Conservation (phyloP, 352 stramenopile genomes). For the Phytophthora pisi region DNA sequence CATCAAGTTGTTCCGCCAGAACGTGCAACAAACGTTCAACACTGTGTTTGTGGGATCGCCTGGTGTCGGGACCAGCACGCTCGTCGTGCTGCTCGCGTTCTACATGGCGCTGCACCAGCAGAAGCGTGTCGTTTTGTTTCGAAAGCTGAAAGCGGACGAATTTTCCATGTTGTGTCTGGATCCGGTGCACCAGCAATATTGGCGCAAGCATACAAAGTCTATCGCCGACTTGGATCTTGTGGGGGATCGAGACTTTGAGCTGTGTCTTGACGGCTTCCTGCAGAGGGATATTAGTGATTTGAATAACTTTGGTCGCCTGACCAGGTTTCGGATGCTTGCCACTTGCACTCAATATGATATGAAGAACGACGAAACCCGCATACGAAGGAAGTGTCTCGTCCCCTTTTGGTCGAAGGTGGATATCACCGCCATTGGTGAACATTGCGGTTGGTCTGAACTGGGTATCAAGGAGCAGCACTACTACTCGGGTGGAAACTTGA, state of each 20-base stretch:
- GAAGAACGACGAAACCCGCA: background rate
- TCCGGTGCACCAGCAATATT: constrained; percentile 26
- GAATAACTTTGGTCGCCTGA: background rate
- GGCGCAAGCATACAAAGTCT: constrained; percentile 22
- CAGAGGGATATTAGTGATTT: background rate
- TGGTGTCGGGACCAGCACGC: constrained; percentile 39
- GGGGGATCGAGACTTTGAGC: constrained; percentile 10
- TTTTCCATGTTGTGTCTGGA: constrained; percentile 38
- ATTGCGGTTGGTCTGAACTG: background rate
- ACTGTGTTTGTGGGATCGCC: constrained; percentile 35
- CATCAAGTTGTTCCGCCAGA: constrained; percentile 30
- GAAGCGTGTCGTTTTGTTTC: constrained; percentile 41
- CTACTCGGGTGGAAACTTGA: constrained; percentile 22
- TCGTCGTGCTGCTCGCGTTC: constrained; percentile 40
- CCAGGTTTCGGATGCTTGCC: background rate
- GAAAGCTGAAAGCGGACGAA: constrained; percentile 28
- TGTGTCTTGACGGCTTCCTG: constrained; percentile 7
- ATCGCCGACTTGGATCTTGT: constrained; percentile 25
- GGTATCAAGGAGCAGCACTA: background rate
- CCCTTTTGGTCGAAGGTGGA: background rate
- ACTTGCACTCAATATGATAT: background rate
- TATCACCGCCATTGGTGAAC: background rate
- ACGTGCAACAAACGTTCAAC: constrained; percentile 17
- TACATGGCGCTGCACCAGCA: constrained; percentile 33
- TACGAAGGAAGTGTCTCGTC: background rate